Percentiles rank a stretch among this genome's conserved stretches.
These are phyloP conservation scores for Murraya koenigii DNA, from an alignment of 345 rosid genomes.

Conservation along the genomic window DNA sequence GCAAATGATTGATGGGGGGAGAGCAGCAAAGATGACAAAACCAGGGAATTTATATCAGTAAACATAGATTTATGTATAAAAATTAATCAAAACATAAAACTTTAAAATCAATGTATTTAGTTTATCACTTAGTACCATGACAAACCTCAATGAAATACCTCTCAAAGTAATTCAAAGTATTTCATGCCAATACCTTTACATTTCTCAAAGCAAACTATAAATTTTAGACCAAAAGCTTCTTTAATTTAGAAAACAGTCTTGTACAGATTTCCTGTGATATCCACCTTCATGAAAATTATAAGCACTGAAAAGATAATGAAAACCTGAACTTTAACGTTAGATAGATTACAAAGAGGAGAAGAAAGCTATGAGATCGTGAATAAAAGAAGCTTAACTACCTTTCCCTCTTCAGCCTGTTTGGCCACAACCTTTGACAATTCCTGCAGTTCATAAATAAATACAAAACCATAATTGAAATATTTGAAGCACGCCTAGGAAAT, in stretches of 20 bases:
- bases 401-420: conserved; percentile 89
- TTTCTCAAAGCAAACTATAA: conserved; percentile 3
- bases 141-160: background rate
- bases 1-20: conserved; percentile 14
- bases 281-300: background rate
- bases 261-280: background rate
- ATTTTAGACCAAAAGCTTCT: background rate
- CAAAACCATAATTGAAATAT: background rate
- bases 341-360: background rate
- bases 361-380: conserved; percentile 3
- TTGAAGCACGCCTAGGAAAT: background rate
- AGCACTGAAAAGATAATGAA: background rate
- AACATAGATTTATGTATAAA: background rate
- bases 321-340: background rate
- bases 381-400: conserved; percentile 44
- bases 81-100: background rate
- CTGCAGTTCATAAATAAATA: conserved; percentile 38
- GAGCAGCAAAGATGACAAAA: conserved; percentile 1
- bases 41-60: background rate
- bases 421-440: conserved; percentile 84
- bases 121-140: background rate
- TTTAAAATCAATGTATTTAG: background rate
- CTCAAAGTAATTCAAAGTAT: background rate
- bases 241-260: background rate
- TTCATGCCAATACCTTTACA: background rate